These are phyloP conservation scores for Hemileccinum rubropunctum DNA, from an alignment of 768 basidiomycete genomes.

Conservation along the genomic window DNA sequence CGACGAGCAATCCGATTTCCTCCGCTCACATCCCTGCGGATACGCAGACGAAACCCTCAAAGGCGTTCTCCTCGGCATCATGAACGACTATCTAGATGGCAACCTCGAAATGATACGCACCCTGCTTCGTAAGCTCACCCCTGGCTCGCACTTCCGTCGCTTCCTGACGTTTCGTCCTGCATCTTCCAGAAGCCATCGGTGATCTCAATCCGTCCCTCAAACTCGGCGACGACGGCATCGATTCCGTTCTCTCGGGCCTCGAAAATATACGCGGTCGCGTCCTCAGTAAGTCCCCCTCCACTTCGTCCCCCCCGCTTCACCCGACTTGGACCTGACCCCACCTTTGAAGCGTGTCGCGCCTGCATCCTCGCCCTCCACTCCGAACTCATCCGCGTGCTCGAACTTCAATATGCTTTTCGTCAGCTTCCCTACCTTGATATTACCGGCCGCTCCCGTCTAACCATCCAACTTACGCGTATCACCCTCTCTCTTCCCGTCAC, in stretches of 20 bases:
- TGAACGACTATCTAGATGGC: constrained; percentile 82
- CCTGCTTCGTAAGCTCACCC: constrained; percentile 55
- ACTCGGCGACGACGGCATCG: constrained; percentile 75
- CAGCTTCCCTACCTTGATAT: constrained; percentile 77
- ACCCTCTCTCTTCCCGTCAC: constrained; percentile 72
- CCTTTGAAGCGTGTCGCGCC: constrained; percentile 60
- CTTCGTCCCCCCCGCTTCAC: not conserved
- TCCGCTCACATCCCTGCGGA: constrained; percentile 47
- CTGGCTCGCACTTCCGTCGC: too few relatives aligned
- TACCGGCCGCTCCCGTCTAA: constrained; percentile 69
- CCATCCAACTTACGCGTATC: constrained; percentile 74
- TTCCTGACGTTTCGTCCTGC: not conserved
- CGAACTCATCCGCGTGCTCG: constrained; percentile 74
- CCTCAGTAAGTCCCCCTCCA: constrained; percentile 46
- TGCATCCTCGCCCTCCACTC: constrained; percentile 72
- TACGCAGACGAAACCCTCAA: constrained; percentile 80
- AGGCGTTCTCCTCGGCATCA: constrained; percentile 67
- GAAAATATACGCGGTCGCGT: constrained; percentile 70
- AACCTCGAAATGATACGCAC: constrained; percentile 83
- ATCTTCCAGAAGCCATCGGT: constrained; percentile 62
- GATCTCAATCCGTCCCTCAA: constrained; percentile 77
- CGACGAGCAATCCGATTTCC: constrained; percentile 45
- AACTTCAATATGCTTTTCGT: constrained; percentile 75
- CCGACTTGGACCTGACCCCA: not conserved
- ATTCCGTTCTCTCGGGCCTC: constrained; percentile 68